Evolutionary conservation across 305 asterid genomes (phyloP).

Genomic region (Fraxinus latifolia): DNA sequence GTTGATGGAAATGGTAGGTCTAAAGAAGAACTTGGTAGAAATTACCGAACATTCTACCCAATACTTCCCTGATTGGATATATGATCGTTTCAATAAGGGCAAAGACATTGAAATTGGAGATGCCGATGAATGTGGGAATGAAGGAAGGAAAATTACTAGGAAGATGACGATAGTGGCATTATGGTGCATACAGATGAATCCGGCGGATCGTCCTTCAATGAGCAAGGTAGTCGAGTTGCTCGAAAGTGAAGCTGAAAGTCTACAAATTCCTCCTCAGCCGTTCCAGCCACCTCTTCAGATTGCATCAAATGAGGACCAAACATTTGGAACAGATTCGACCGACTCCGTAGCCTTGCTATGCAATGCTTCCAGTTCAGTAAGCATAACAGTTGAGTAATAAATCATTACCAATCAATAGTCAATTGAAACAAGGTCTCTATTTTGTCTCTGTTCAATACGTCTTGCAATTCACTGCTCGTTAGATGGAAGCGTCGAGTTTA

Average conservation of each 20-base stretch:
- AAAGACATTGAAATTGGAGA: slow-evolving; percentile 18
- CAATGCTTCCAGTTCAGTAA: background rate
- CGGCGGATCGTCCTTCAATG: slow-evolving; percentile 19
- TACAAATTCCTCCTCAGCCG: slow-evolving; percentile 21
- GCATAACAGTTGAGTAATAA: background rate
- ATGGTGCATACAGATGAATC: slow-evolving; percentile 31
- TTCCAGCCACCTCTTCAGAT: background rate
- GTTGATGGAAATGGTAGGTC: slow-evolving; percentile 6
- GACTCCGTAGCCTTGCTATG: background rate
- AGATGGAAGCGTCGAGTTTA: background rate
- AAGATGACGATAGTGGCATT: slow-evolving; percentile 20
- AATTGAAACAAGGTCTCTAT: background rate
- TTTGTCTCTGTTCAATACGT: background rate
- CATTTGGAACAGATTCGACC: slow-evolving; percentile 13
- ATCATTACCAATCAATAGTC: background rate
- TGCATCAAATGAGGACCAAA: background rate
- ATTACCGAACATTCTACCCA: background rate
- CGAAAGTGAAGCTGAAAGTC: slow-evolving; percentile 11
- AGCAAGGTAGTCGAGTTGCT: slow-evolving; percentile 21
- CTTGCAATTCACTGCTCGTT: background rate
- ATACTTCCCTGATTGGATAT: slow-evolving; percentile 27
- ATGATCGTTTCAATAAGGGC: slow-evolving; percentile 18
- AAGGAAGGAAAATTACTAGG: slow-evolving; percentile 6
- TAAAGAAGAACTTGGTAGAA: background rate
- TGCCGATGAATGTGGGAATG: background rate